Conservation (phyloP, 1,139 yeast species). For the Pneumocystis murina region DNA sequence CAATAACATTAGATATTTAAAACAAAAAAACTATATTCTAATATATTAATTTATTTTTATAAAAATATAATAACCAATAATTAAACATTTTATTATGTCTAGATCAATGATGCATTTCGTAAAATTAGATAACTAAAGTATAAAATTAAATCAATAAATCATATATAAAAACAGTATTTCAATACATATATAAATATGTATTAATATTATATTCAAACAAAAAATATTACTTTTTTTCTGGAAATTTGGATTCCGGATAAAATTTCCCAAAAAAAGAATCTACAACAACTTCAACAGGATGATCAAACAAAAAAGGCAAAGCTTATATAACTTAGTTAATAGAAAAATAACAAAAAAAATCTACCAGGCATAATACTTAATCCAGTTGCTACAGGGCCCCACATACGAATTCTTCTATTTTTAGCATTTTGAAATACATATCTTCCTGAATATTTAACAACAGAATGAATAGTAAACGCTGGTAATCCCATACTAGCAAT, state of each 20-base stretch:
- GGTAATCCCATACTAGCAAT: constrained; percentile 73
- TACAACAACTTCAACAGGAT: constrained; percentile 60
- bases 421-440: constrained; percentile 14
- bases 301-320: constrained; percentile 65
- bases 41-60: not conserved
- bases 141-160: not conserved
- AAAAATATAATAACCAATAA: too few species aligned
- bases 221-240: constrained; percentile 6
- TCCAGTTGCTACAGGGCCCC: constrained; percentile 69
- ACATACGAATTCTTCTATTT: constrained; percentile 24
- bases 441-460: constrained; percentile 52
- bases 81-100: too few species aligned
- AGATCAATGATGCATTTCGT: too few species aligned
- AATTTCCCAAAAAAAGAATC: constrained; percentile 52
- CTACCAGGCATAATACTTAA: constrained; percentile 51
- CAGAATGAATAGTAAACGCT: constrained; percentile 68
- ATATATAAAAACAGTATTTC: not conserved
- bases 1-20: not conserved
- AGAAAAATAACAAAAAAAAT: not conserved
- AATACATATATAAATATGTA: not conserved
- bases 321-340: constrained; percentile 18
- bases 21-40: not conserved
- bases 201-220: constrained; percentile 3
- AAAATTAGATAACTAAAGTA: too few species aligned
- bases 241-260: constrained; percentile 23